Conservation (phyloP, 2,329 filamentous ascomycete species). For the Hymenoscyphus albidus region DNA sequence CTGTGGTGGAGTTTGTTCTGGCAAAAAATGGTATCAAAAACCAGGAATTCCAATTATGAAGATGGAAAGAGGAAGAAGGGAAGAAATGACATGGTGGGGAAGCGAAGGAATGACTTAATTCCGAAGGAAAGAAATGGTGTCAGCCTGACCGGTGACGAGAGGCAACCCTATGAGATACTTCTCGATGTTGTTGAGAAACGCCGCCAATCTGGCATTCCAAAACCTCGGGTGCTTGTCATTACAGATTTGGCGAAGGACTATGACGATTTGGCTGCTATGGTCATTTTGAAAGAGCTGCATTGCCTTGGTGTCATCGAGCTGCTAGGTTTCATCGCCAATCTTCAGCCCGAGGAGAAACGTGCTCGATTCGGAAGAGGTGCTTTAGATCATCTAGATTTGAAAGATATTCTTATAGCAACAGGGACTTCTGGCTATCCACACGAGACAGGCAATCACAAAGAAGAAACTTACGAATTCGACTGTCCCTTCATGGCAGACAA, state of each 20-base stretch:
- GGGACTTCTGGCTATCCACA: constrained; percentile 17
- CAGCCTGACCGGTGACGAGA: constrained; percentile 14
- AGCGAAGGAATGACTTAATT: neutral
- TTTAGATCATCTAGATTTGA: constrained; percentile 23
- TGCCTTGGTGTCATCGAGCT: constrained; percentile 27
- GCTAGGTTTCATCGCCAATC: constrained; percentile 30
- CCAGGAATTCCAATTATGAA: neutral
- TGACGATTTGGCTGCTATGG: constrained; percentile 31
- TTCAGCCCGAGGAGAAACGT: constrained; percentile 22
- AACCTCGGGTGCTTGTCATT: constrained; percentile 27
- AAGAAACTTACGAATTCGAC: constrained; percentile 24
- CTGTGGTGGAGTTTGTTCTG: neutral
- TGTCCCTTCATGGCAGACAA: constrained; percentile 23
- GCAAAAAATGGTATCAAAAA: neutral
- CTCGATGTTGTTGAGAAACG: constrained; percentile 14
- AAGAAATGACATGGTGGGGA: neutral
- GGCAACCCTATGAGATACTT: constrained; percentile 20
- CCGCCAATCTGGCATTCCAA: neutral
- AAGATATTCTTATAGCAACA: constrained; percentile 23
- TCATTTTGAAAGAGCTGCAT: constrained; percentile 30
- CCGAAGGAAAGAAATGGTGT: constrained; percentile 5
- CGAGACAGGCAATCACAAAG: constrained; percentile 7
- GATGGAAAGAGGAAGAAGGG: neutral
- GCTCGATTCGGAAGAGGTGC: constrained; percentile 27
- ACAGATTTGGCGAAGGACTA: constrained; percentile 33